A percentile compares a stretch with the other conserved stretches of the same genome.
Evolutionary conservation across 2,329 filamentous ascomycete genomes (phyloP).

Genomic region (Cladosporium colombiae): DNA sequence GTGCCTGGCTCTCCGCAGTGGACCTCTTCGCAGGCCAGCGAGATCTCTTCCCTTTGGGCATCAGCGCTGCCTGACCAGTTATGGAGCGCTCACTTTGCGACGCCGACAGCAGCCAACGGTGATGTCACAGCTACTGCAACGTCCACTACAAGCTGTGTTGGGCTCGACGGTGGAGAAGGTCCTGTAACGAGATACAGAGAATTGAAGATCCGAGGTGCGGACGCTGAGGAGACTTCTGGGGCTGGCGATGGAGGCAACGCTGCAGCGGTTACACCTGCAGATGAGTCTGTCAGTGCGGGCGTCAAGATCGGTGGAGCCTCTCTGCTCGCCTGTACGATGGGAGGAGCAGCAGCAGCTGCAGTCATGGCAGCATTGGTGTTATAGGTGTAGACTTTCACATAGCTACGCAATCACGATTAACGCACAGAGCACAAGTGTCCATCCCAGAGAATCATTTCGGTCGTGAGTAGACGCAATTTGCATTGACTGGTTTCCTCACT

Average conservation of each 20-base stretch:
- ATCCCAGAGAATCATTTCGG: neutral
- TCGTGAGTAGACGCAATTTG: neutral
- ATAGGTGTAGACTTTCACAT: neutral
- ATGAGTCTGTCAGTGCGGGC: neutral
- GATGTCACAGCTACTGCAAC: slow-evolving; percentile 13
- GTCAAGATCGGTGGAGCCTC: neutral
- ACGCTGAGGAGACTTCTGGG: neutral
- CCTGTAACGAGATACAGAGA: neutral
- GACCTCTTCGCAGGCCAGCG: slow-evolving; percentile 4
- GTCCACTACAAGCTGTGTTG: slow-evolving; percentile 10
- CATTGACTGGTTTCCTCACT: neutral
- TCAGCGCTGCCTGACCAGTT: slow-evolving; percentile 6
- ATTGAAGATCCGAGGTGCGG: neutral
- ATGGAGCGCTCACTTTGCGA: slow-evolving; percentile 15
- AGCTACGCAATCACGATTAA: neutral
- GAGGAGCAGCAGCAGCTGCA: neutral
- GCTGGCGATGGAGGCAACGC: neutral
- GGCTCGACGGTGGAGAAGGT: slow-evolving; percentile 4
- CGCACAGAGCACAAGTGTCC: neutral
- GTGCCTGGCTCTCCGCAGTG: neutral
- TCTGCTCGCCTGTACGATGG: neutral
- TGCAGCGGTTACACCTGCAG: neutral
- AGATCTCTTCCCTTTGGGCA: slow-evolving; percentile 5
- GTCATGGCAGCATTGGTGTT: neutral
- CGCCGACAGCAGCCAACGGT: neutral